A percentile compares a stretch with the other conserved stretches of the same genome.
These are phyloP conservation scores for Arachnomyces sp. DNA, from an alignment of 2,329 filamentous ascomycete species.

Conservation along the genomic window DNA sequence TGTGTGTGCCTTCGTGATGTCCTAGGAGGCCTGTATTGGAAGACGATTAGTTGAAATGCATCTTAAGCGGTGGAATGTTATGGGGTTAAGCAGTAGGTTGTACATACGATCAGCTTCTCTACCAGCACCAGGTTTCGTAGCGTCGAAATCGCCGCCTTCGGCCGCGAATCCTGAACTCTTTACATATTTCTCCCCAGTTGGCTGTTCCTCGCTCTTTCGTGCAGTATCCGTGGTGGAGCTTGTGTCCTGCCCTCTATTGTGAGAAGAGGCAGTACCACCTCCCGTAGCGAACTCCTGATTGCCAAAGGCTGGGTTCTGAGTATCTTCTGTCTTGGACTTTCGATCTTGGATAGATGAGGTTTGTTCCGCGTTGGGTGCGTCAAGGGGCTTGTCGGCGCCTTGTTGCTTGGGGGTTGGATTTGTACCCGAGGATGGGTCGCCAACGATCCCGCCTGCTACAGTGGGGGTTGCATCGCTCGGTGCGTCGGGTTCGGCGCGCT, in stretches of 20 bases:
- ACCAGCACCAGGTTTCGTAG: conserved; percentile 52
- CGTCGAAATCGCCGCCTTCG: conserved; percentile 47
- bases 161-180: conserved; percentile 51
- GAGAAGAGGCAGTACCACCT: no score
- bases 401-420: not conserved
- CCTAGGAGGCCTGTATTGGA: no score
- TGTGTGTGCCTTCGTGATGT: no score
- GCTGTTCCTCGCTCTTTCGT: conserved; percentile 27
- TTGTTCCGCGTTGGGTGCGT: not conserved
- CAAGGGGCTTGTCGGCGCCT: not conserved
- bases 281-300: no score
- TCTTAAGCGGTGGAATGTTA: no score
- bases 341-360: not conserved
- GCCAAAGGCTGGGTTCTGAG: no score
- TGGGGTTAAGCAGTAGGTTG: not conserved
- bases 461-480: no score
- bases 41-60: no score
- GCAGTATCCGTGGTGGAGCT: conserved; percentile 13
- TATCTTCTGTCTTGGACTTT: conserved; percentile 1
- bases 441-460: no score
- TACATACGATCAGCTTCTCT: conserved; percentile 56
- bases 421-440: not conserved
- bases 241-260: no score
- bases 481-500: conserved; percentile 8
- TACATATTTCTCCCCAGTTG: conserved; percentile 50